Base-by-base conservation (phyloP, 1,284 basidiomycete genomes). In the Pyrrhoderma noxium region DNA sequence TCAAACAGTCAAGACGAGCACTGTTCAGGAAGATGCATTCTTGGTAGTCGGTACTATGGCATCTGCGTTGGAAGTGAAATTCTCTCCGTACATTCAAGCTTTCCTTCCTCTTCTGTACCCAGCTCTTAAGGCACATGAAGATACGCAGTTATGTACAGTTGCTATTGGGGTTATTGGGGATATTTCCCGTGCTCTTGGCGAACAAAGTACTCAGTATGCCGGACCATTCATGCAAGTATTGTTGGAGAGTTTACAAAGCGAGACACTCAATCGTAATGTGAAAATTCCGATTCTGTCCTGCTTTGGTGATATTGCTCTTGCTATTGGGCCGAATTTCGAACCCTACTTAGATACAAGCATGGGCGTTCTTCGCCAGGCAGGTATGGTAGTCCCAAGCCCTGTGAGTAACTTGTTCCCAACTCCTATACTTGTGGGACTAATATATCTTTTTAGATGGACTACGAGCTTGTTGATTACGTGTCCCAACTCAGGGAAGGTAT, bases 11-110 rank as follows among this genome's bases (percentile, higher is more conserved):
- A 97, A 95, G 72, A 89, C 93, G 21, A 93, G 93, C 2, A 95
- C 93, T 1, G 82, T 98, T n/a, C 78, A 97, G 35, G 96, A 99
- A 65, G 96, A 99, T 64, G 91, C 93, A 2, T 97, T 99, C 76
- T 77, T 97, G 34, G 89, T 93, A 38, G 85, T 97, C 46, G 95
- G 95, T n/a, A 83, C 93, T 7, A 75, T 96, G 45, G 85, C 88
- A 36, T 77, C 83, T 48, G 93, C 90, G 0, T 80, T 98, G 41
- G 95, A 98, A 64, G 69, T 73, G 47, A 77, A 79, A 54, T 98
- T 99, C 67, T 75, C 81, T 56, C 88, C 91, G 37, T 99, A 98
- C 71, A 85, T 97, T 58, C 73, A 80, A 34, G 88, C 92, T 0
- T 96, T 99, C 76, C 69, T 94, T 44, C 93, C 89, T 1, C 95